Base-by-base conservation (phyloP, 768 basidiomycete species). In the Pisolithus marmoratus region DNA sequence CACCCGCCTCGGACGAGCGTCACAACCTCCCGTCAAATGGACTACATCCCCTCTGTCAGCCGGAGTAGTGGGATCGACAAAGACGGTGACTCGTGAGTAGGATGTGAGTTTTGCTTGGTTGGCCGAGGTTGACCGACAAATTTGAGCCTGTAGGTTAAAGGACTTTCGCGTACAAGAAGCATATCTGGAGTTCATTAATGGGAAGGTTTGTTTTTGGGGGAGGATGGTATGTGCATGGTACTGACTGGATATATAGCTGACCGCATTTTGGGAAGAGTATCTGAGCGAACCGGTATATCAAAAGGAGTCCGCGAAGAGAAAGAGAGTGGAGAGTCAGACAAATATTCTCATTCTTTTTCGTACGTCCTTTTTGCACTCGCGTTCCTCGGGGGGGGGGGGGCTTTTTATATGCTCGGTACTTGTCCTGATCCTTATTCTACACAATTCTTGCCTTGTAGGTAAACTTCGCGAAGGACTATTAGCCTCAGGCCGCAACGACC, bases 271-370 rank as follows among this genome's bases (percentile, higher is more conserved):
- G 68, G 61, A 65, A 45, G 61, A 59, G 42, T 71, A 78, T 56
- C 70, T 47, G 60, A 63, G 46, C 51, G 31, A 29, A 53, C 37
- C 58, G 54, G 42, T 29, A 41, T 9, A 38, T 27, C 58, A 47
- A 45, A 46, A 37, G 5, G 60, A 56, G 12, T 52, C 62, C 3
- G 62, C 66, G 22, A 60, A 57, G 38, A 74, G 64, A 54, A 72
- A 73, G 45, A 64, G 51, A 48, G 60, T 75, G 34, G 81, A 87
- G 40, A 72, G 72, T 8, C 81, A 85, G 62, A 80, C 82, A 52
- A 90, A 89, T 58, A 66, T 87, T 9, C 68, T 88, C 26, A 88
- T 90, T 31, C 61, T 85, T n/a, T 83, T 89, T 58, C 77, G 88
- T 89, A 56, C 64, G 84, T 72, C 17, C 14, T 19, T 14, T n/a